Evolutionary conservation across 2,329 filamentous ascomycete genomes (phyloP).

Genomic region (Diaporthe destruens): DNA sequence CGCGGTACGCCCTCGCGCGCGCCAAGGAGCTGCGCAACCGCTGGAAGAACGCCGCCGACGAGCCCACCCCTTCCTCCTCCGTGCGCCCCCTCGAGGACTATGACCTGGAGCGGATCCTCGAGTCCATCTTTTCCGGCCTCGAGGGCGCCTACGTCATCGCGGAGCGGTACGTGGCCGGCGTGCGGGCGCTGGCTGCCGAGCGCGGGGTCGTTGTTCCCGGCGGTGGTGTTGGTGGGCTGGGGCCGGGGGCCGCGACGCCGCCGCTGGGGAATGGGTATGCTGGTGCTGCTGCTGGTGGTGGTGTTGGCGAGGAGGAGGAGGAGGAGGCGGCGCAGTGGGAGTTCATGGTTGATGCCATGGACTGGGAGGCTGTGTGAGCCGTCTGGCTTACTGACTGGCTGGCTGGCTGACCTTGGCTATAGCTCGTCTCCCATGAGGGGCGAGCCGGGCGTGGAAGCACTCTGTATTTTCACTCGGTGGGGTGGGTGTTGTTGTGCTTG

Average conservation of each 20-base stretch:
- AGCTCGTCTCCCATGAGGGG: no score
- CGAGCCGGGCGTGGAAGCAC: no score
- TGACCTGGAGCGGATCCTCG: constrained; percentile 71
- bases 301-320: no score
- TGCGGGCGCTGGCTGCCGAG: constrained; percentile 39
- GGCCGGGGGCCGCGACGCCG: neutral
- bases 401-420: no score
- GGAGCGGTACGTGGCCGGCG: constrained; percentile 53
- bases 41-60: constrained; percentile 77
- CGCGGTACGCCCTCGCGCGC: constrained; percentile 69
- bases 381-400: no score
- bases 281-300: constrained; percentile 20
- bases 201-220: constrained; percentile 44
- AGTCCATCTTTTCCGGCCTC: constrained; percentile 68
- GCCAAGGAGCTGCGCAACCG: constrained; percentile 79
- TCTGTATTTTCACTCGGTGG: neutral
- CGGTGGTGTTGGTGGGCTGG: constrained; percentile 1
- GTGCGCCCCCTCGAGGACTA: constrained; percentile 67
- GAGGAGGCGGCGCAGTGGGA: constrained; percentile 62
- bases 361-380: constrained; percentile 63
- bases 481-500: neutral
- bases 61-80: constrained; percentile 45
- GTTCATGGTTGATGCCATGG: constrained; percentile 72
- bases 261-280: constrained; percentile 37
- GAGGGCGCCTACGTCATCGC: constrained; percentile 69